A percentile compares a stretch with the other conserved stretches of the same genome.
phyloP scores from a whole-genome alignment of 1,284 basidiomycete genomes.

The Filobasidium uniguttulatum region DNA sequence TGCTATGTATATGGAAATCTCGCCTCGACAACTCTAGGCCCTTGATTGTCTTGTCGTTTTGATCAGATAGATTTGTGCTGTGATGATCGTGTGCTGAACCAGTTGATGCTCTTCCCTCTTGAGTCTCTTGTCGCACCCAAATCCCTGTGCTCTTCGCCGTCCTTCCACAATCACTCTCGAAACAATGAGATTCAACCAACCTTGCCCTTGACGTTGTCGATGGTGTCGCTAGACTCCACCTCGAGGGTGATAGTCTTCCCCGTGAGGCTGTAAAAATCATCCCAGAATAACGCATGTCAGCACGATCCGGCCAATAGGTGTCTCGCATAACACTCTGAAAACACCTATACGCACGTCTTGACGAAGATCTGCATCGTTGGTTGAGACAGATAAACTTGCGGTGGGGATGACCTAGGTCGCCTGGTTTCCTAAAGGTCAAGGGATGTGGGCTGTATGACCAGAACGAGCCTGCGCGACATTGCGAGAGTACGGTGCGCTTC shows the following conservation, averaged over 20 bases:
- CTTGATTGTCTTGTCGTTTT: not conserved
- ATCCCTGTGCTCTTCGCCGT: not conserved
- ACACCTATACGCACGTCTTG: conserved; percentile 37
- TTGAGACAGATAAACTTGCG: not conserved
- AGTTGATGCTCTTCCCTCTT: not conserved
- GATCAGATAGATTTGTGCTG: too few species aligned
- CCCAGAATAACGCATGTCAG: not conserved
- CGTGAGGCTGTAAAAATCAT: conserved; percentile 41
- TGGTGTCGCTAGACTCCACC: conserved; percentile 47
- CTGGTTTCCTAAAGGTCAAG: too few species aligned
- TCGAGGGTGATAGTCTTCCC: conserved; percentile 48
- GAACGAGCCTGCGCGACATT: too few species aligned
- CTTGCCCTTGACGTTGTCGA: conserved; percentile 48
- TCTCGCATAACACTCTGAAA: too few species aligned
- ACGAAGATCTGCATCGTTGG: conserved; percentile 44
- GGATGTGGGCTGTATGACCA: too few species aligned
- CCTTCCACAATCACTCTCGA: not conserved
- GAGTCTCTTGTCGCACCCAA: not conserved
- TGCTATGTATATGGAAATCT: not conserved
- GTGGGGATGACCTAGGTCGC: not conserved
- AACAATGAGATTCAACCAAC: conserved; percentile 10
- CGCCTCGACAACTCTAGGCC: too few species aligned
- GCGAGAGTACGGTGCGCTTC: too few species aligned
- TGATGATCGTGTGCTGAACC: not conserved
- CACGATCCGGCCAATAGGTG: not conserved